Evolutionary conservation across 1,284 basidiomycete genomes (phyloP), one percentile per base, ranked within the genome.

Genomic region (Ustilago hordei): DNA sequence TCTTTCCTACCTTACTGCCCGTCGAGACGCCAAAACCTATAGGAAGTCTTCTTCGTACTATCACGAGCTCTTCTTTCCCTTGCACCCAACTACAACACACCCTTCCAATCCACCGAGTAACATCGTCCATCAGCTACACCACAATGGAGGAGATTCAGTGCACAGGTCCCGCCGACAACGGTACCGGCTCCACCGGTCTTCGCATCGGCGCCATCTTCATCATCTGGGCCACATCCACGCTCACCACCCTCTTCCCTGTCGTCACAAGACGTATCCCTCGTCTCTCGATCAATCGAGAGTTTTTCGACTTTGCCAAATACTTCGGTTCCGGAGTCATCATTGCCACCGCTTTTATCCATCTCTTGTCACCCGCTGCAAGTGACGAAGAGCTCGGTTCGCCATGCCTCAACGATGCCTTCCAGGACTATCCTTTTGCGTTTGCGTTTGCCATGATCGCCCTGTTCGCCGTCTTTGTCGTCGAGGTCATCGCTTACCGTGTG

Each of bases 191-290:
- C 23, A 35, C 83, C 31, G 79, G 80, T 61, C 61, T 81, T 64
- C 67, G 80, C 68, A 90, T 98, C 66, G 95, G 90, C 2, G 91
- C 94, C 32, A 89, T 98, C 83, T 98, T 98, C 87, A 90, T 98
- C 86, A 92, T 98, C 84, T 89, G 94, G 71, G 88, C 86, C 7
- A 80, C 83, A 2, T 84, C 85, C 8, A 69, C 80, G n/a, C 77
- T 87, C 12, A 93, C 93, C 15, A 91, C 95, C 0, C 87, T 94
- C 50, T 93, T 96, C 84, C 96, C 95, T 8, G 90, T 98, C 56
- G 81, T 95, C 32, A 90, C 94, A 3, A 89, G 88, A 60, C 88
- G 91, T 55, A 89, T 91, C 3, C 71, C 78, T 0, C 55, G 71
- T 0, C 56, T 87, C 19, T 45, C 65, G 3, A 79, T 88, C 15